Evolutionary conservation across 2,329 filamentous ascomycete species (phyloP), one percentile per base, ranked within the genome.

Genomic region (Phoma herbarum): DNA sequence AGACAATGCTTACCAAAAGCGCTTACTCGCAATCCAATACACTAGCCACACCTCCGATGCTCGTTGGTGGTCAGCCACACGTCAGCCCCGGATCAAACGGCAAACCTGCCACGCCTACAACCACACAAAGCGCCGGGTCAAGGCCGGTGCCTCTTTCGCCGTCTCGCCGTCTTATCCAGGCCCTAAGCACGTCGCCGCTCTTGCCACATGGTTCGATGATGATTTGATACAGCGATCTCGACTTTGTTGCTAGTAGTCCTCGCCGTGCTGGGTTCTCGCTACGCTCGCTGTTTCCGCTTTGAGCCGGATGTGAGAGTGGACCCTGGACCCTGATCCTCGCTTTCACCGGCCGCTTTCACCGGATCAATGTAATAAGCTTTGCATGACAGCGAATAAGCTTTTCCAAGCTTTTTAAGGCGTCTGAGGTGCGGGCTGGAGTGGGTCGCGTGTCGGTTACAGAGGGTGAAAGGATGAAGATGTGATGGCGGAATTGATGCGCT

Each of bases 331-430:
- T 33, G 20, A 26, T 42, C 35, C n/a, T 14, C 20, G 29, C 25
- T 20, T 51, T 31, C 23, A 37, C 39, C 18, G n/a, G 18, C 35
- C 22, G 35, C 47, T 37, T 52, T 52, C 48, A 52, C 42, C 28
- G 42, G 35, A 35, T 22, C 12, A 26, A 10, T 3, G 10, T 16
- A 14, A 16, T 28, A 52, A 52, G 47, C 48, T 57, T 57, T 48
- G 6, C 4, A 9, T 46, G 41, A n/a, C 14, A 18, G 33, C 16
- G 16, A 10, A 37, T 23, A 57, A 57, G 54, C 54, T 47, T 51
- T 42, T 29, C 18, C 22, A 57, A 57, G 54, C 54, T 51, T 57
- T 39, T 18, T 11, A 20, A 8, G 11, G 18, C 23, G 26, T 46
- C 8, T 29, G 26, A 20, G 9, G 29, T 20, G 29, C n/a, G 20